phyloP scores from a whole-genome alignment of 225 moss, liverwort and hornwort species.

The Pseudisothecium myosuroides region DNA sequence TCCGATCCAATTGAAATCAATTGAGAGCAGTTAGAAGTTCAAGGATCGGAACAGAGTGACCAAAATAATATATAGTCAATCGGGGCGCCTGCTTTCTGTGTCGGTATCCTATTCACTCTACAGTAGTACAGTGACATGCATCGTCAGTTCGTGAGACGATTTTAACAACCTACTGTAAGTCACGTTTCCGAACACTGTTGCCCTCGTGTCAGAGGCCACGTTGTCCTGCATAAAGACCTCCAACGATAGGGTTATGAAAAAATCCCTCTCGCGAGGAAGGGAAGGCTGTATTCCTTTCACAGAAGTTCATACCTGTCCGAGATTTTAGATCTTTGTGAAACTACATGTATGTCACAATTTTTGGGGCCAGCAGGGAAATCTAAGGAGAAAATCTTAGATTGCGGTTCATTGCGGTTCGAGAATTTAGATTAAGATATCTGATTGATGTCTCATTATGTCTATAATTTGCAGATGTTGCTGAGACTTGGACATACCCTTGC shows the following conservation, averaged over 20 bases:
- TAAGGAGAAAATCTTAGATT: not conserved
- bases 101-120: not conserved
- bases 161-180: too few species aligned
- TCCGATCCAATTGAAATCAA: not conserved
- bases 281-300: not conserved
- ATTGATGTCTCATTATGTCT: not conserved
- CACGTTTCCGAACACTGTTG: not conserved
- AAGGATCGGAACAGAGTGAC: not conserved
- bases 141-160: too few species aligned
- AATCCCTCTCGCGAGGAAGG: not conserved
- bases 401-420: not conserved
- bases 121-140: not conserved
- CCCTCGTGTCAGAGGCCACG: not conserved
- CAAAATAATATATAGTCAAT: not conserved
- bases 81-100: too few species aligned
- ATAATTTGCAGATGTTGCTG: not conserved
- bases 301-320: not conserved
- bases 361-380: not conserved
- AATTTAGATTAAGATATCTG: not conserved
- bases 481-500: not conserved
- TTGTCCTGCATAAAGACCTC: not conserved
- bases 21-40: not conserved
- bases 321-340: not conserved
- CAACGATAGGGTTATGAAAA: not conserved
- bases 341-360: not conserved